A percentile compares a stretch with the other conserved stretches of the same genome.
Evolutionary conservation across 306 rosid genomes (phyloP).

Genomic region (Begonia fuchsioides): DNA sequence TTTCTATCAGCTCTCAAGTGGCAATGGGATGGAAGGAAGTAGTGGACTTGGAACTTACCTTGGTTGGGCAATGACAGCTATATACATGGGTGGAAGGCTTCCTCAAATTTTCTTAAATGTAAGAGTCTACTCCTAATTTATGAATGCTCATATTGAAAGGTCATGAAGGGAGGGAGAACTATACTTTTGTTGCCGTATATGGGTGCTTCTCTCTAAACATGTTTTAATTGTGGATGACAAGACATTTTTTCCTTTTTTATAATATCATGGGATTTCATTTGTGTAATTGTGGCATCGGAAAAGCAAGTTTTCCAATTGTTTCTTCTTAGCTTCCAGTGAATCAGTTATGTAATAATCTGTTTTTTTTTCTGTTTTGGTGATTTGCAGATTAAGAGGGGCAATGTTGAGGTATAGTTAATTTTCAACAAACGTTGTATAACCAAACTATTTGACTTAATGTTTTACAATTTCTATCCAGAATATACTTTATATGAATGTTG

Average conservation of each 20-base stretch:
- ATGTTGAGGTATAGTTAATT: constrained; percentile 47
- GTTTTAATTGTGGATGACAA: too few species aligned
- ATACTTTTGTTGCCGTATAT: too few species aligned
- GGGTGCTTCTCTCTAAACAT: too few species aligned
- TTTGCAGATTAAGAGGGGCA: constrained; percentile 69
- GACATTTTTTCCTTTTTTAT: too few species aligned
- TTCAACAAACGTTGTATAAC: neutral
- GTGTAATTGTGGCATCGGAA: too few species aligned
- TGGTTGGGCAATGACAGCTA: constrained; percentile 83
- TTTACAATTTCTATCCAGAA: neutral
- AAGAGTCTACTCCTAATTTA: constrained; percentile 30
- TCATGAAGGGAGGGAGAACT: too few species aligned
- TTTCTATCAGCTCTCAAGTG: constrained; percentile 19
- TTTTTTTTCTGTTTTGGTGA: constrained; percentile 18
- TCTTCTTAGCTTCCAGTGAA: neutral
- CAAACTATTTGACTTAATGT: neutral
- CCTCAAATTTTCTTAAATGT: constrained; percentile 79
- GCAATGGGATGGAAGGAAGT: constrained; percentile 19
- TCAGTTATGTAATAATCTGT: constrained; percentile 8
- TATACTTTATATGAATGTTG: too few species aligned
- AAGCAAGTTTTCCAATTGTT: too few species aligned
- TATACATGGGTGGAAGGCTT: constrained; percentile 73
- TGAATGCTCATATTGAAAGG: too few species aligned
- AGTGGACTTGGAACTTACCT: constrained; percentile 35
- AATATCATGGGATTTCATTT: too few species aligned